phyloP scores from a whole-genome alignment of 768 basidiomycete genomes.

The Panaeolus cyanescens region DNA sequence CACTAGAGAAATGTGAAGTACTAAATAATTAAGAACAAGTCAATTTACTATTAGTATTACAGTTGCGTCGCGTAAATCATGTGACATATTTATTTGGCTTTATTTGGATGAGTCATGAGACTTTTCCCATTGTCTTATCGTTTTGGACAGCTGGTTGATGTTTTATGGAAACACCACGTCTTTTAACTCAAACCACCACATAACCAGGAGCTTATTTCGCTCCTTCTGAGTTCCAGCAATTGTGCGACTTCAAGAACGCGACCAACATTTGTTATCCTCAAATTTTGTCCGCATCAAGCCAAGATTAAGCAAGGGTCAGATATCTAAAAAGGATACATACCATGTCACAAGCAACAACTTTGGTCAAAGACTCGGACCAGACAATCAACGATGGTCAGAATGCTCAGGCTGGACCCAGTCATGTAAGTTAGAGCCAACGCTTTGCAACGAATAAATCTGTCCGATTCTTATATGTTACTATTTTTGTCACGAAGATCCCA shows the following conservation, averaged over 20 bases:
- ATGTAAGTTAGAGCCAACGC: not conserved
- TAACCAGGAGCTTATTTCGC: not conserved
- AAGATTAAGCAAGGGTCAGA: not conserved
- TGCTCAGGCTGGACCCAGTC: not conserved
- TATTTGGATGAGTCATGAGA: not conserved
- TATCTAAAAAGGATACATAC: not conserved
- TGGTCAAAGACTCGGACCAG: not conserved
- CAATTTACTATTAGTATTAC: not conserved
- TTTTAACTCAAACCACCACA: not conserved
- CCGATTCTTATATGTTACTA: constrained; percentile 6
- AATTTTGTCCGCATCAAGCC: not conserved
- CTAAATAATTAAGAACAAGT: not conserved
- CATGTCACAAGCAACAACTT: not conserved
- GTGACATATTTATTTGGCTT: not conserved
- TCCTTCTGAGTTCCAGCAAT: not conserved
- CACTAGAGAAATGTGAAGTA: not conserved
- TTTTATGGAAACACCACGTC: not conserved
- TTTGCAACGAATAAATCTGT: not conserved
- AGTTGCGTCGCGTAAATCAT: not conserved
- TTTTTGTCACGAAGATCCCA: not conserved
- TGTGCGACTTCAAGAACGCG: not conserved
- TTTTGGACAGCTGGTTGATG: not conserved
- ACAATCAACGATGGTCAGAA: not conserved
- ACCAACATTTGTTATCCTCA: not conserved
- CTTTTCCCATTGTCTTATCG: constrained; percentile 2